Conservation (phyloP, 202 grass and related monocot species). For the Carex sylvatica region DNA sequence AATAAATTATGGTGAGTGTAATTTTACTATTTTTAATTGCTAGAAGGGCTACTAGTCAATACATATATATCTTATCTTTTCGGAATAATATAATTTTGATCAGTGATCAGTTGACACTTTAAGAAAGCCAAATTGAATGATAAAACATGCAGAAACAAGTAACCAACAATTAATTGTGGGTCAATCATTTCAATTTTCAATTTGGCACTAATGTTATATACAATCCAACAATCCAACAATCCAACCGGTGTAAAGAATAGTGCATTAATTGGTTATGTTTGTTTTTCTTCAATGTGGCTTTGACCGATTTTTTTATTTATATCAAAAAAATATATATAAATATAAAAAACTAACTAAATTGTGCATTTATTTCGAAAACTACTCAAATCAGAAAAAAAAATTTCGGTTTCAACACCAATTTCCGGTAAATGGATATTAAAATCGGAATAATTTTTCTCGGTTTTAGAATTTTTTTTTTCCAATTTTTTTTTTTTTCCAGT, state of each 20-base stretch:
- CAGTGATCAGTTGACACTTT: neutral
- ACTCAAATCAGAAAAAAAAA: too few species aligned
- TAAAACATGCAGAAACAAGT: neutral
- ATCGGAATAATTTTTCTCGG: too few species aligned
- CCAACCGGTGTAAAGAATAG: neutral
- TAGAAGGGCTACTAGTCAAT: neutral
- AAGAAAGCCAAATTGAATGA: neutral
- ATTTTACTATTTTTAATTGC: neutral
- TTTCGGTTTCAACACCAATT: too few species aligned
- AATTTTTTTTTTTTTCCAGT: too few species aligned
- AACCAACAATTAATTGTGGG: constrained; percentile 15
- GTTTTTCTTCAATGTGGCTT: neutral
- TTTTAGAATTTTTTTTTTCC: too few species aligned
- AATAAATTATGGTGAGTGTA: neutral
- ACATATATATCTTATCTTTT: neutral
- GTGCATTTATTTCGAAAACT: too few species aligned
- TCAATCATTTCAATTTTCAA: neutral
- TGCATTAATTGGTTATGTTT: neutral
- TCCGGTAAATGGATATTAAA: too few species aligned
- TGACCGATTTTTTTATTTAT: too few species aligned
- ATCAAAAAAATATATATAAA: too few species aligned
- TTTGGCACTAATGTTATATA: neutral
- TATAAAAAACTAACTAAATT: too few species aligned
- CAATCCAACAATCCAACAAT: too few species aligned
- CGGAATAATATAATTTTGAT: neutral